These are phyloP conservation scores for Alternaria burnsii DNA, from an alignment of 2,329 filamentous ascomycete species.

Conservation along the genomic window DNA sequence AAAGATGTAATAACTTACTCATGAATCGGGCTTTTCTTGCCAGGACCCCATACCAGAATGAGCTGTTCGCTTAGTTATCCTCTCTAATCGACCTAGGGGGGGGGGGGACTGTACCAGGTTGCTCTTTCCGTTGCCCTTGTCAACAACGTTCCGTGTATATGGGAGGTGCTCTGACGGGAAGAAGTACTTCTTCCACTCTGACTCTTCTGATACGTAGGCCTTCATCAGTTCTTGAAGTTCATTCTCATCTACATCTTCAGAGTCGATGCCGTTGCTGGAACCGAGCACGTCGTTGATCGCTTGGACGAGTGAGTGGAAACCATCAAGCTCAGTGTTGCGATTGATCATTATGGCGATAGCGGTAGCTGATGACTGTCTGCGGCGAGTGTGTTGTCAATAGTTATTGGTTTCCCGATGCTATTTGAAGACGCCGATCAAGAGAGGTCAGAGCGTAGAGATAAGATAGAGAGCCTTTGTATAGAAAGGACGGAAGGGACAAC, in stretches of 20 bases:
- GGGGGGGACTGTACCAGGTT: conserved; percentile 67
- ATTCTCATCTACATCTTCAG: conserved; percentile 79
- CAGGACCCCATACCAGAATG: conserved; percentile 88
- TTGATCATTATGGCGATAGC: conserved; percentile 30
- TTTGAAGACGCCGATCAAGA: background rate
- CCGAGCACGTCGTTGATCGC: conserved; percentile 79
- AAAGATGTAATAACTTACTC: conserved; percentile 59
- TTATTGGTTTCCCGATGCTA: background rate
- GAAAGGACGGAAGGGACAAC: conserved; percentile 17
- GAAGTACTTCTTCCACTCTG: conserved; percentile 79
- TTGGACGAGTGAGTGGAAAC: conserved; percentile 74
- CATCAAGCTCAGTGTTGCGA: conserved; percentile 29
- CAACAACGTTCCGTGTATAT: conserved; percentile 90
- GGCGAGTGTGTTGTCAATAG: background rate
- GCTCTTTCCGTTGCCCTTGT: conserved; percentile 85
- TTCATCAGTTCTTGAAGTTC: conserved; percentile 78
- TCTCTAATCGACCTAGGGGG: background rate
- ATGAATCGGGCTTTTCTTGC: conserved; percentile 84
- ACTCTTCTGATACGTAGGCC: conserved; percentile 72
- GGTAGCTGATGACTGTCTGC: background rate
- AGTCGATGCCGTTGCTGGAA: conserved; percentile 81
- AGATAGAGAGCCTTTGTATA: conserved; percentile 18
- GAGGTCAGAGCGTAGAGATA: conserved; percentile 5
- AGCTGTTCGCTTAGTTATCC: conserved; percentile 62
- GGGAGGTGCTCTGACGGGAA: conserved; percentile 73